phyloP scores from a whole-genome alignment of 352 stramenopile species.

The Pythium brassicae region DNA sequence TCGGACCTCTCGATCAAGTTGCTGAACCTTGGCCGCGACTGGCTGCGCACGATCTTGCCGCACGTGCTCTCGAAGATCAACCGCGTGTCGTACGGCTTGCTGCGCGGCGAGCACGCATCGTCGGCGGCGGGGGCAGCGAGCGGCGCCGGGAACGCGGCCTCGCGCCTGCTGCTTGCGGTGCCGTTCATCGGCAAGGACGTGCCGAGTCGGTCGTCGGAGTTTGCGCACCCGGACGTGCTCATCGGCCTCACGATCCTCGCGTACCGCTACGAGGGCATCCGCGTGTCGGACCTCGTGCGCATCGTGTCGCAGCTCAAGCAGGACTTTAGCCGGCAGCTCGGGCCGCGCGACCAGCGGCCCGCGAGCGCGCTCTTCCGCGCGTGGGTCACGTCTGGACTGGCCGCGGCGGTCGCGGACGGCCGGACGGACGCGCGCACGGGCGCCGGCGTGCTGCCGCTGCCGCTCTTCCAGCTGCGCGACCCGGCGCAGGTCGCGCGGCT shows the following conservation, averaged over 20 bases:
- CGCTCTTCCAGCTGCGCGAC: constrained; percentile 97
- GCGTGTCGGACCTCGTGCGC: constrained; percentile 74
- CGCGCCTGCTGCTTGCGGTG: constrained; percentile 94
- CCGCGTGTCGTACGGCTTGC: constrained; percentile 97
- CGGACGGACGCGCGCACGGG: constrained; percentile 15
- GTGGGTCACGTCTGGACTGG: constrained; percentile 60
- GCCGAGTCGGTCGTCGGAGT: constrained; percentile 97
- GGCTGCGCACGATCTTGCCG: constrained; percentile 97
- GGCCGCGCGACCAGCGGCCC: constrained; percentile 74
- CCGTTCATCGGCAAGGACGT: constrained; percentile 99
- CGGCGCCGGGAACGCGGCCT: constrained; percentile 90
- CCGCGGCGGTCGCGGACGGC: constrained; percentile 16
- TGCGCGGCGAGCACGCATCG: constrained; percentile 76
- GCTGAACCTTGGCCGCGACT: constrained; percentile 97
- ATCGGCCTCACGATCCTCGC: constrained; percentile 90
- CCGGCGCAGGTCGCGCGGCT: constrained; percentile 93
- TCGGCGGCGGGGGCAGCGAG: too few relatives aligned
- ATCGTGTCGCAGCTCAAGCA: constrained; percentile 88
- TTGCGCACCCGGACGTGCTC: constrained; percentile 97
- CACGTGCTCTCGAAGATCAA: constrained; percentile 99
- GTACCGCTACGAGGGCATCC: constrained; percentile 89
- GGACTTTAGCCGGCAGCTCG: constrained; percentile 83
- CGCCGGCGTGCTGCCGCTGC: constrained; percentile 87
- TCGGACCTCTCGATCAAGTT: constrained; percentile 94
- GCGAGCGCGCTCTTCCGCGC: constrained; percentile 73